Conservation (phyloP, 2,329 filamentous ascomycete genomes). For the Diaporthe caulivora region DNA sequence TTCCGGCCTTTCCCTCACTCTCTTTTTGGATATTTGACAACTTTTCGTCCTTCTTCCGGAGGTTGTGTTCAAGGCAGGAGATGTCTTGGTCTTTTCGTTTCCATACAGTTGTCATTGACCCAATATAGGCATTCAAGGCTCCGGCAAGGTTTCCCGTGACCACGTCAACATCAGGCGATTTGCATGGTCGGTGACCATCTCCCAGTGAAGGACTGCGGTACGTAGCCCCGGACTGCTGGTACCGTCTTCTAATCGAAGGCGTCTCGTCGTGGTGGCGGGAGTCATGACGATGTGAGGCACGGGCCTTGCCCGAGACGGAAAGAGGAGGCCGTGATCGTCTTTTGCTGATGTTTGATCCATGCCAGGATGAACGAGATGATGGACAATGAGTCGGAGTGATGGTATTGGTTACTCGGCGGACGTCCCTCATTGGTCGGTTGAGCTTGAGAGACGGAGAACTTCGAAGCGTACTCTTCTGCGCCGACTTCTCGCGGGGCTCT, state of each 20-base stretch:
- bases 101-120: constrained; percentile 4
- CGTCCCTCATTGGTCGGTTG: constrained; percentile 24
- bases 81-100: constrained; percentile 23
- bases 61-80: constrained; percentile 15
- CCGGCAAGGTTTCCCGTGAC: constrained; percentile 27
- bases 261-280: constrained; percentile 9
- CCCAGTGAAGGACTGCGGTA: background rate
- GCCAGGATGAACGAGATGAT: constrained; percentile 20
- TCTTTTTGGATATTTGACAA: constrained; percentile 26
- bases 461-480: background rate
- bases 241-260: constrained; percentile 11
- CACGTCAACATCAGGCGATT: background rate
- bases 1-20: background rate
- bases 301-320: background rate
- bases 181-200: background rate
- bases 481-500: background rate
- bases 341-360: constrained; percentile 32
- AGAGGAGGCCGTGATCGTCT: background rate
- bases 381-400: constrained; percentile 24
- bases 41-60: constrained; percentile 15
- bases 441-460: background rate
- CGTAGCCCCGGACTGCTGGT: background rate
- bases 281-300: background rate
- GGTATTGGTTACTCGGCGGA: background rate
- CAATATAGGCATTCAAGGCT: constrained; percentile 25